Percentiles rank a stretch among this genome's conserved stretches.
Evolutionary conservation across 2,329 filamentous ascomycete genomes (phyloP).

Genomic region (Davidsoniella neocaledoniae): DNA sequence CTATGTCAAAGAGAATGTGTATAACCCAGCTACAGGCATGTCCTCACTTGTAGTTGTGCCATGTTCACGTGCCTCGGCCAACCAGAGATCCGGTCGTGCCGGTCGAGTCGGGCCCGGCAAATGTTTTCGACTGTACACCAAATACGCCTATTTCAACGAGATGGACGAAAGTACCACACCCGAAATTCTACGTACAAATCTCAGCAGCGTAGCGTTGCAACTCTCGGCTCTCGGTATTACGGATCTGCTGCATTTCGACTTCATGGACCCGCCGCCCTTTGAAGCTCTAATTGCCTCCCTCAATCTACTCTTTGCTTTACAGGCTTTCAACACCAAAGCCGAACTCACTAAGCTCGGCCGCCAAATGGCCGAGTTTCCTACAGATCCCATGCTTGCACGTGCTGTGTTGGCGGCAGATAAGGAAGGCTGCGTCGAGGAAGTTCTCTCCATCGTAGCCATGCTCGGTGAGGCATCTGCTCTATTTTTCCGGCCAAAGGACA

Average conservation of each 20-base stretch:
- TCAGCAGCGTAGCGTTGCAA: conserved; percentile 68
- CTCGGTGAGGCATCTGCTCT: conserved; percentile 73
- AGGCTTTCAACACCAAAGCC: conserved; percentile 74
- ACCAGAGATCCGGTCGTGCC: conserved; percentile 82
- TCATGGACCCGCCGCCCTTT: conserved; percentile 82
- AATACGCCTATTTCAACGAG: conserved; percentile 87
- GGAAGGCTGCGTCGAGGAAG: conserved; percentile 83
- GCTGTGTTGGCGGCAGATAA: conserved; percentile 76
- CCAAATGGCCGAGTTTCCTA: conserved; percentile 90
- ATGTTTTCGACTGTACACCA: conserved; percentile 85
- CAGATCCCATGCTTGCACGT: conserved; percentile 81
- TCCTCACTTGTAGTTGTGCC: conserved; percentile 81
- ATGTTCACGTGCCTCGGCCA: conserved; percentile 79
- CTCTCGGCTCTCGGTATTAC: conserved; percentile 86
- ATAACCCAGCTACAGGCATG: conserved; percentile 83
- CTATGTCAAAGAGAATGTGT: conserved; percentile 89
- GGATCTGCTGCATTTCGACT: conserved; percentile 84
- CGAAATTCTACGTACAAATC: conserved; percentile 80
- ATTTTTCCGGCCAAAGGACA: conserved; percentile 92
- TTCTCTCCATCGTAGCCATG: conserved; percentile 89
- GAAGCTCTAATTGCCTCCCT: conserved; percentile 78
- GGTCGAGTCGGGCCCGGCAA: conserved; percentile 85
- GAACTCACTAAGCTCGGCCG: conserved; percentile 80
- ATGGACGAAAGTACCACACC: conserved; percentile 83
- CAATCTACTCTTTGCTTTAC: conserved; percentile 80